phyloP scores from a whole-genome alignment of 208 protist genomes.

The Strigomonas oncopelti region DNA sequence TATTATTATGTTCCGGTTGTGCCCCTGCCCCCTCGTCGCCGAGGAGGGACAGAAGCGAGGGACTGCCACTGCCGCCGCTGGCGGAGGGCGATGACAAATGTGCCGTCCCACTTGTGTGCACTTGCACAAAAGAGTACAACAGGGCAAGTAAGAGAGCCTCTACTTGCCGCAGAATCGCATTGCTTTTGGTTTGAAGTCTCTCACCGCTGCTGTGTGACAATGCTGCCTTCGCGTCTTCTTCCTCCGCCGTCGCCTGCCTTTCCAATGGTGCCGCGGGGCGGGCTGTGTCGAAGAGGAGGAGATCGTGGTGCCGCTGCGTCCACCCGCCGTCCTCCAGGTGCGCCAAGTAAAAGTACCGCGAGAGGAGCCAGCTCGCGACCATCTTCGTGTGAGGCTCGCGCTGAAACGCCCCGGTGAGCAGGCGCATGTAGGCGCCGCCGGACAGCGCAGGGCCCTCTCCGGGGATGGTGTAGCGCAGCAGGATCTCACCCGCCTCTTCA shows the following conservation, averaged over 20 bases:
- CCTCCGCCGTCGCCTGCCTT: no score
- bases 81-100: no score
- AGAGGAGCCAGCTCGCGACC: neutral
- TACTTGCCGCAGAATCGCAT: no score
- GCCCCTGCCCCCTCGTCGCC: no score
- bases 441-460: neutral
- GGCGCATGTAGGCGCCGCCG: neutral
- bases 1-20: no score
- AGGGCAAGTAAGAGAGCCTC: neutral
- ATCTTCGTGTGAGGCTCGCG: neutral
- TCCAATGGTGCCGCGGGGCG: no score
- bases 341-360: neutral
- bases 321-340: neutral
- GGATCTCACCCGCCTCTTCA: neutral
- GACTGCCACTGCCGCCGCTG: no score
- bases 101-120: neutral
- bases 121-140: neutral
- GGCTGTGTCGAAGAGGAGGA: no score
- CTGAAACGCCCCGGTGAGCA: neutral
- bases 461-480: neutral
- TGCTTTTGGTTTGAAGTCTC: no score
- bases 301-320: neutral
- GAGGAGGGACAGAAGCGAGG: neutral
- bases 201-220: neutral
- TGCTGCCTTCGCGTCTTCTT: neutral